phyloP scores from a whole-genome alignment of 192 early-diverging fungal species.

The Backusella circina region DNA sequence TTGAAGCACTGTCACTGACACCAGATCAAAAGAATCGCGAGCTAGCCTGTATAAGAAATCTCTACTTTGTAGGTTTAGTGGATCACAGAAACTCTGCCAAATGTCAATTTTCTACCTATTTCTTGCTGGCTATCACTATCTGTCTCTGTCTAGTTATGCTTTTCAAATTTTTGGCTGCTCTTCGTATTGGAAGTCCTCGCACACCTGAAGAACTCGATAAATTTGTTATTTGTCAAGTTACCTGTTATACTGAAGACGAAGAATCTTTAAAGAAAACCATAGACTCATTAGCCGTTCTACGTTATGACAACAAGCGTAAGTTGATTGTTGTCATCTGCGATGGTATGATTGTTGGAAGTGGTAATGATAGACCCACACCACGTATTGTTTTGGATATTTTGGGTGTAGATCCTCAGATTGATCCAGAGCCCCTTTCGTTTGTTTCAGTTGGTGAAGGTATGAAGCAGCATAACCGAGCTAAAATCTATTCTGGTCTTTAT shows the following conservation, averaged over 20 bases:
- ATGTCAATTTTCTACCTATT: conserved; percentile 80
- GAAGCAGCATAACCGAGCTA: conserved; percentile 90
- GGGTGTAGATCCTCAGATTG: conserved; percentile 75
- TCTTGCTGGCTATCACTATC: conserved; percentile 74
- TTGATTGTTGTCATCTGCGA: conserved; percentile 85
- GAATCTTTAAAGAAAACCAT: conserved; percentile 81
- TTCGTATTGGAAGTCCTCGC: conserved; percentile 67
- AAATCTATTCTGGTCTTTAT: conserved; percentile 95
- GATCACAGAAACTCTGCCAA: conserved; percentile 77
- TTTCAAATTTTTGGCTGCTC: conserved; percentile 74
- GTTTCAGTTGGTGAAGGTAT: conserved; percentile 86
- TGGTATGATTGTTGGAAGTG: conserved; percentile 92
- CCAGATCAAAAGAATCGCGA: conserved; percentile 39
- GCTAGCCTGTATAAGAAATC: conserved; percentile 72
- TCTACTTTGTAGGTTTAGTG: conserved; percentile 83
- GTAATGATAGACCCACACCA: conserved; percentile 97
- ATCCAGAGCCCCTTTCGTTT: conserved; percentile 77
- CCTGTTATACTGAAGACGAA: conserved; percentile 93
- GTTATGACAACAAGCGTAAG: conserved; percentile 87
- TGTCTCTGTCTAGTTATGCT: conserved; percentile 77
- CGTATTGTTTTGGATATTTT: conserved; percentile 91
- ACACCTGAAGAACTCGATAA: conserved; percentile 87
- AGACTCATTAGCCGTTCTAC: conserved; percentile 71
- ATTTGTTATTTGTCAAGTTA: conserved; percentile 93
- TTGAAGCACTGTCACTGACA: conserved; percentile 50